Evolutionary conservation across 352 stramenopile species (phyloP).

Genomic region (Pythium grandisporangium): DNA sequence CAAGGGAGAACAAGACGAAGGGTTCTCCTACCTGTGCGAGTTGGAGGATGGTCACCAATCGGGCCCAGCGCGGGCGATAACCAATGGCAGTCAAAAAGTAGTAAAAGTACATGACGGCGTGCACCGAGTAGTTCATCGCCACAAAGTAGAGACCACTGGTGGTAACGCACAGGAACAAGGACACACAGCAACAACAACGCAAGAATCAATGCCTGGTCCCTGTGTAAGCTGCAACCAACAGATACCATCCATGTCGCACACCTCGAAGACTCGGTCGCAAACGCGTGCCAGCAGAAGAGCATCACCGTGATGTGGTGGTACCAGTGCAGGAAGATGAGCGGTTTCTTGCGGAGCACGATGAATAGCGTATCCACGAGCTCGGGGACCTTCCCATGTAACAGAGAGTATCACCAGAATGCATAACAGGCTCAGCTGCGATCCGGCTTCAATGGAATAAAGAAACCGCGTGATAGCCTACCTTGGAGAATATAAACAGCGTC

Average conservation of each 20-base stretch:
- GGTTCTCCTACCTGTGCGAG: constrained; percentile 91
- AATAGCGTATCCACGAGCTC: constrained; percentile 96
- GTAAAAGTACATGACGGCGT: constrained; percentile 98
- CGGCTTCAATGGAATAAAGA: too few species aligned
- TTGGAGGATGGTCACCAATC: constrained; percentile 86
- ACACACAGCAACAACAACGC: too few species aligned
- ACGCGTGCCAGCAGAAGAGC: constrained; percentile 97
- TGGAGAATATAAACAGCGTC: constrained; percentile 85
- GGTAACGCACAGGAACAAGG: constrained; percentile 2
- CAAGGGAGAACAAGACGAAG: too few species aligned
- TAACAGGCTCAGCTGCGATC: too few species aligned
- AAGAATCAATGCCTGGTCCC: too few species aligned
- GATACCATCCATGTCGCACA: constrained; percentile 10
- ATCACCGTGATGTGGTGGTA: constrained; percentile 98
- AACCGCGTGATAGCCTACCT: constrained; percentile 39
- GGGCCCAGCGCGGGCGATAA: constrained; percentile 66
- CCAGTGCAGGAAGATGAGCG: constrained; percentile 97
- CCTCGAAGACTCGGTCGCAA: constrained; percentile 85
- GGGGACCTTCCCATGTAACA: too few species aligned
- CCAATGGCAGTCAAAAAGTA: constrained; percentile 87
- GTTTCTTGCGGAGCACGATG: constrained; percentile 96
- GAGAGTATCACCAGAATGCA: too few species aligned
- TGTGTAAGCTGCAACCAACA: background rate
- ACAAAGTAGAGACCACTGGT: constrained; percentile 93
- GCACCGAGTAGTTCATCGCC: constrained; percentile 97